Conservation (phyloP, 305 asterid species). For the Fraxinus velutina region DNA sequence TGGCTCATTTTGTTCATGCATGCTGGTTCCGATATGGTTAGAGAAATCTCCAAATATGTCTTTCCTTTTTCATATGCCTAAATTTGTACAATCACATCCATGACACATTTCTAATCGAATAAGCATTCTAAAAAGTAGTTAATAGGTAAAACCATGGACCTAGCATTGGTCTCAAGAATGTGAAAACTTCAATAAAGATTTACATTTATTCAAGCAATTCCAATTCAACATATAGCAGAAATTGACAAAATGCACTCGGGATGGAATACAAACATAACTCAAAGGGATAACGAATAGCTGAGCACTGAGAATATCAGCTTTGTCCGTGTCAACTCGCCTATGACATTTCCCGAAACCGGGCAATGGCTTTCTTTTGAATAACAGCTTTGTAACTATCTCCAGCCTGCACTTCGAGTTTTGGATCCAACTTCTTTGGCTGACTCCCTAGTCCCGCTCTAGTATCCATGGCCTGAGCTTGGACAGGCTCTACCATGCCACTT, state of each 20-base stretch:
- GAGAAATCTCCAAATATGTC: background rate
- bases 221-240: background rate
- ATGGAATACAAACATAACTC: background rate
- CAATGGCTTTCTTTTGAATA: conserved; percentile 95
- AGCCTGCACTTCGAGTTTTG: conserved; percentile 82
- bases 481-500: conserved; percentile 96
- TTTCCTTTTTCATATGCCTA: background rate
- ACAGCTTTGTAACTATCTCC: conserved; percentile 97
- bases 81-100: background rate
- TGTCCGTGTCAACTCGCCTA: conserved; percentile 23
- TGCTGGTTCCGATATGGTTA: background rate
- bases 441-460: conserved; percentile 85
- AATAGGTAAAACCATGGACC: background rate
- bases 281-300: background rate
- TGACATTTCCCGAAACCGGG: conserved; percentile 94
- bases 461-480: conserved; percentile 69
- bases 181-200: background rate
- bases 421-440: conserved; percentile 84
- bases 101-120: background rate
- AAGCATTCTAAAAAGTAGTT: background rate
- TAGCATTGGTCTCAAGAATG: background rate
- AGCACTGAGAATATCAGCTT: background rate
- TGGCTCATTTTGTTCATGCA: background rate
- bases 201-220: background rate
- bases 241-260: background rate